phyloP scores from a whole-genome alignment of 257 asterid species.

The Solanum rostratum region DNA sequence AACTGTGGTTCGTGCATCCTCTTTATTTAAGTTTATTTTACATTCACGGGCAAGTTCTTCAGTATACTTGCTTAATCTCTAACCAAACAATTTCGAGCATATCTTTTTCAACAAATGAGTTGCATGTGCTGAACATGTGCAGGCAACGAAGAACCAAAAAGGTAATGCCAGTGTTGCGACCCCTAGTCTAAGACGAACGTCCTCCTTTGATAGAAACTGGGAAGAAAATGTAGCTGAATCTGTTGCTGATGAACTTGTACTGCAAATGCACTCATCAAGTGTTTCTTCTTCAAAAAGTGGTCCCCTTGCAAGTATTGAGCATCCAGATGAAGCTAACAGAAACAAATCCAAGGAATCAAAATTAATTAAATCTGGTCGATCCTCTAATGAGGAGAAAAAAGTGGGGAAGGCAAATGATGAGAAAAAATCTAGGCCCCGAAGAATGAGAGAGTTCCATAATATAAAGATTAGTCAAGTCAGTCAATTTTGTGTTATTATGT shows the following conservation, averaged over 20 bases:
- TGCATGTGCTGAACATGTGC: not conserved
- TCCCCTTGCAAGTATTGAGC: constrained; percentile 38
- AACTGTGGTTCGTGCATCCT: not conserved
- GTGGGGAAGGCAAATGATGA: constrained; percentile 66
- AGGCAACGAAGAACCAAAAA: constrained; percentile 65
- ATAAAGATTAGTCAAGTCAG: constrained; percentile 96
- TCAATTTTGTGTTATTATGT: not conserved
- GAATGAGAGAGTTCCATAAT: constrained; percentile 88
- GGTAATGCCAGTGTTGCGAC: constrained; percentile 43
- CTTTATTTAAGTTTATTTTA: not conserved
- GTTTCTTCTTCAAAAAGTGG: constrained; percentile 44
- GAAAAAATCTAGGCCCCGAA: constrained; percentile 76
- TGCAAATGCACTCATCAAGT: constrained; percentile 63
- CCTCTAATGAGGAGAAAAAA: constrained; percentile 90
- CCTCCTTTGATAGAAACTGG: constrained; percentile 96
- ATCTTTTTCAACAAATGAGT: not conserved
- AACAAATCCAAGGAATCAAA: constrained; percentile 54
- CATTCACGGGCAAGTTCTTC: not conserved
- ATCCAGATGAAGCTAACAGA: constrained; percentile 54
- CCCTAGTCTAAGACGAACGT: constrained; percentile 85
- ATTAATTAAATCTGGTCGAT: constrained; percentile 64
- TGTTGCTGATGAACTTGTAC: constrained; percentile 88
- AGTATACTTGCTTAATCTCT: not conserved
- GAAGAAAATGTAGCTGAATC: constrained; percentile 99
- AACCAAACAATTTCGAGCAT: not conserved